phyloP scores from a whole-genome alignment of 1,284 basidiomycete genomes.

The Albatrellus sp. region DNA sequence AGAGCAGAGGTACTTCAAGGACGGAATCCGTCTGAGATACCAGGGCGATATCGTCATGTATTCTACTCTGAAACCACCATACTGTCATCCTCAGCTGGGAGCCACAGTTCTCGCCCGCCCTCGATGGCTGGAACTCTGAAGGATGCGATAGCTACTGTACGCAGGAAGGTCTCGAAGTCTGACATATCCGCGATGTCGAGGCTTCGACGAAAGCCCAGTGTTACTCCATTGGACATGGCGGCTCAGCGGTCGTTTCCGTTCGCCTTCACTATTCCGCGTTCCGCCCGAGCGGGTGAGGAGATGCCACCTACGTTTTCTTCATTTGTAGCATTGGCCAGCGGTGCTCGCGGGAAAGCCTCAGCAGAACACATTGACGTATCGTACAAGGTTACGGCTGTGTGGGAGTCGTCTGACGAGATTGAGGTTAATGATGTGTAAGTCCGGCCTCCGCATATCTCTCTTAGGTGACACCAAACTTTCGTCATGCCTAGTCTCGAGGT shows the following conservation, averaged over 20 bases:
- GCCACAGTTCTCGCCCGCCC: conserved; percentile 9
- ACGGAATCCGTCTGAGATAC: conserved; percentile 10
- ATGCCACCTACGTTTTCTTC: conserved; percentile 45
- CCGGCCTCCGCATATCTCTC: neutral
- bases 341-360: conserved; percentile 20
- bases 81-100: conserved; percentile 28
- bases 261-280: conserved; percentile 41
- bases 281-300: conserved; percentile 37
- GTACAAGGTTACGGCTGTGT: conserved; percentile 44
- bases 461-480: conserved; percentile 6
- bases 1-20: conserved; percentile 18
- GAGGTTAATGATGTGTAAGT: conserved; percentile 38
- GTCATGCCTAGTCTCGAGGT: conserved; percentile 38
- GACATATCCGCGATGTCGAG: conserved; percentile 22
- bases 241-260: conserved; percentile 37
- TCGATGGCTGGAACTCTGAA: conserved; percentile 31
- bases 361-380: conserved; percentile 33
- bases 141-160: conserved; percentile 31
- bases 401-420: conserved; percentile 38
- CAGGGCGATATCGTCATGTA: conserved; percentile 32
- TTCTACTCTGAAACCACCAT: conserved; percentile 43
- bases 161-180: conserved; percentile 27
- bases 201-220: conserved; percentile 15
- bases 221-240: conserved; percentile 11
- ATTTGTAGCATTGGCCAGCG: conserved; percentile 15